phyloP scores from a whole-genome alignment of 345 rosid species.

The Citrus inodora region DNA sequence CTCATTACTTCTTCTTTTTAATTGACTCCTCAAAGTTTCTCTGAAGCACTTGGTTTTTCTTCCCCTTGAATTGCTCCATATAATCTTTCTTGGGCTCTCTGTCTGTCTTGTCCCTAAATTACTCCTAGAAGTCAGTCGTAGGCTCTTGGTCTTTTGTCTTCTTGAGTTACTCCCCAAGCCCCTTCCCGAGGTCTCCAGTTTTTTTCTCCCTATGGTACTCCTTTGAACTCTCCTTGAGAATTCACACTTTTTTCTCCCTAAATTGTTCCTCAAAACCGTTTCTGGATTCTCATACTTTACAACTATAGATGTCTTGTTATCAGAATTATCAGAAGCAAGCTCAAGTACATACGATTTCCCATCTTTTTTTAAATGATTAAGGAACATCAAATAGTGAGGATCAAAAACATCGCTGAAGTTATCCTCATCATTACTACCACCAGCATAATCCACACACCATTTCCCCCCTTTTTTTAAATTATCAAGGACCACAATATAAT shows the following conservation, averaged over 20 bases:
- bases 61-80: not conserved
- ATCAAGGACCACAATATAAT: too few species aligned
- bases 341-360: constrained; percentile 30
- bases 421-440: not conserved
- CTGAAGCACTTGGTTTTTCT: not conserved
- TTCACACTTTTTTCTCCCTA: constrained; percentile 20
- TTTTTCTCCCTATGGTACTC: not conserved
- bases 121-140: not conserved
- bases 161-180: not conserved
- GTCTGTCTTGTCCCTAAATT: constrained; percentile 7
- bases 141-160: not conserved
- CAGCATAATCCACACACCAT: too few species aligned
- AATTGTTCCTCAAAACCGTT: constrained; percentile 5
- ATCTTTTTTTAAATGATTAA: constrained; percentile 29
- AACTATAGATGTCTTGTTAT: constrained; percentile 1
- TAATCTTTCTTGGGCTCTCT: not conserved
- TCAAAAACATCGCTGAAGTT: constrained; percentile 17
- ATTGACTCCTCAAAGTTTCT: not conserved
- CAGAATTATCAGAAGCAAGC: constrained; percentile 3
- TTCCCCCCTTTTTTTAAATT: too few species aligned
- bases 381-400: constrained; percentile 32
- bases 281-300: constrained; percentile 19
- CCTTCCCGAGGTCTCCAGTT: not conserved
- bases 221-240: not conserved
- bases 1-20: not conserved